Percentiles rank a stretch among this genome's conserved stretches.
phyloP scores from a whole-genome alignment of 1,284 basidiomycete genomes.

The Leccinum variabile region DNA sequence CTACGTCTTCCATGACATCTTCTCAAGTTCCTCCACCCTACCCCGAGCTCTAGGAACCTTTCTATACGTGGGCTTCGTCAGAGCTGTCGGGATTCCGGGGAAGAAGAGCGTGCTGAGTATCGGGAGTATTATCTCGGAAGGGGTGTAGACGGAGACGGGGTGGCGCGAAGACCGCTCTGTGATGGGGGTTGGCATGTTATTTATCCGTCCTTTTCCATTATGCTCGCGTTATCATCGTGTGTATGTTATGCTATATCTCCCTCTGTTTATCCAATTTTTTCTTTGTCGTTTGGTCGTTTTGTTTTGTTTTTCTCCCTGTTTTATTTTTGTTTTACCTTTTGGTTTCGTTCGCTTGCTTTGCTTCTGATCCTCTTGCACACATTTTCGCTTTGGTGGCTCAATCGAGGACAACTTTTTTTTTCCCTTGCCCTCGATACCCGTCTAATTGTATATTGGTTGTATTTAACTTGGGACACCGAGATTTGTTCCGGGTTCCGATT shows the following conservation, averaged over 20 bases:
- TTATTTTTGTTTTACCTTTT: neutral
- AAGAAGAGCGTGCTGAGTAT: constrained; percentile 73
- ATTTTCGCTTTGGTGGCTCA: neutral
- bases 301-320: neutral
- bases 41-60: no score
- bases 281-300: neutral
- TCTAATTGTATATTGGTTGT: constrained; percentile 16
- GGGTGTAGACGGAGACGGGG: constrained; percentile 13
- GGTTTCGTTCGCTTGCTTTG: neutral
- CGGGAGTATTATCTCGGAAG: constrained; percentile 65
- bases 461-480: neutral
- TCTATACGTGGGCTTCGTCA: no score
- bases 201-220: neutral
- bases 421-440: neutral
- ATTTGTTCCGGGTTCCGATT: neutral
- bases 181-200: neutral
- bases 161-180: neutral
- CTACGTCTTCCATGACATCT: no score
- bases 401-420: constrained; percentile 4
- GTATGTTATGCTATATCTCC: neutral
- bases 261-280: neutral
- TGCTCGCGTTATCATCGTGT: neutral
- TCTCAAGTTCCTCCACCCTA: no score
- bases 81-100: constrained; percentile 25
- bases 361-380: neutral